phyloP scores from a whole-genome alignment of 2,329 filamentous ascomycete genomes.

The Penicillium italicum region DNA sequence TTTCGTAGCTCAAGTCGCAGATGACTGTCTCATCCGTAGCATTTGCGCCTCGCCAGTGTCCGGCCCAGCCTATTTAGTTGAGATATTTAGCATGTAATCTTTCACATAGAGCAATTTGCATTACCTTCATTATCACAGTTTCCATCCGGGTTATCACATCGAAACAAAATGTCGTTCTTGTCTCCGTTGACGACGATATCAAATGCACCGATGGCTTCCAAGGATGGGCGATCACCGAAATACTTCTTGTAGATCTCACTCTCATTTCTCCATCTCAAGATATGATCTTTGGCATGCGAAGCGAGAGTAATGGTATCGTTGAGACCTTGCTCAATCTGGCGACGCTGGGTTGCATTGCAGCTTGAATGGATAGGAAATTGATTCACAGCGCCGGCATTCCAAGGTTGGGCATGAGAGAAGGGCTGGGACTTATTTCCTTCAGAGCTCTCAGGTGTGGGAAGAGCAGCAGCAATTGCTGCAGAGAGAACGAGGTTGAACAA shows the following conservation, averaged over 20 bases:
- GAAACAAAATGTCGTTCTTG: slow-evolving; percentile 57
- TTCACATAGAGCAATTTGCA: slow-evolving; percentile 9
- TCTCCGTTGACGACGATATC: slow-evolving; percentile 59
- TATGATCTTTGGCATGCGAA: slow-evolving; percentile 60
- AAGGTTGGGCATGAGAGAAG: slow-evolving; percentile 13
- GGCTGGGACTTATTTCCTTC: slow-evolving; percentile 11
- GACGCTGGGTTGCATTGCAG: slow-evolving; percentile 61
- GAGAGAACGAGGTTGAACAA: slow-evolving; percentile 2
- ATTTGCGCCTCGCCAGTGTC: slow-evolving; percentile 65
- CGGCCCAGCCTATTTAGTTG: slow-evolving; percentile 55
- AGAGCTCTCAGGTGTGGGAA: slow-evolving; percentile 1
- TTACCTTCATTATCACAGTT: slow-evolving; percentile 56
- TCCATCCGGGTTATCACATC: slow-evolving; percentile 64
- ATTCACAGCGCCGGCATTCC: slow-evolving; percentile 38
- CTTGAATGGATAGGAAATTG: slow-evolving; percentile 58
- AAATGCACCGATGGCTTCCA: slow-evolving; percentile 59
- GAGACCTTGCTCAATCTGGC: slow-evolving; percentile 55
- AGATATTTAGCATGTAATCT: background rate
- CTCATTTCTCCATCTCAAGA: slow-evolving; percentile 47
- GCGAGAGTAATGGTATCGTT: slow-evolving; percentile 58
- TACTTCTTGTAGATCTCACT: slow-evolving; percentile 63
- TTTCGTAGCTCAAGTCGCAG: slow-evolving; percentile 59
- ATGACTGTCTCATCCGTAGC: slow-evolving; percentile 66
- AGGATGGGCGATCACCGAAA: slow-evolving; percentile 60
- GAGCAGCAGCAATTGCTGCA: slow-evolving; percentile 6